A percentile compares a stretch with the other conserved stretches of the same genome.
Conservation (phyloP, 2,329 filamentous ascomycete genomes). For the Alternaria brassicae region DNA sequence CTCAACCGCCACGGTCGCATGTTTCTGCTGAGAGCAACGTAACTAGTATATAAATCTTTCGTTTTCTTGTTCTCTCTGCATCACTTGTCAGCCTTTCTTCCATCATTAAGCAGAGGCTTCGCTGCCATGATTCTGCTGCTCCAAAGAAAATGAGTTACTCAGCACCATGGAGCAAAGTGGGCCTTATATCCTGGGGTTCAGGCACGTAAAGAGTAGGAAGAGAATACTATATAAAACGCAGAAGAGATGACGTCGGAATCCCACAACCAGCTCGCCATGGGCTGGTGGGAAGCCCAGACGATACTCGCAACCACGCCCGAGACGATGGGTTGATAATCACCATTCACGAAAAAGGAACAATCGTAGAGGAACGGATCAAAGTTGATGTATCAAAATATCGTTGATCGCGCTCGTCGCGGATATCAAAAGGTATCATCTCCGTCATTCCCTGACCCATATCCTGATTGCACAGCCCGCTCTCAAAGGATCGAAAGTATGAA, state of each 20-base stretch:
- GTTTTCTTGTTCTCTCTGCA: too few relatives aligned
- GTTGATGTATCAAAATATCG: not conserved
- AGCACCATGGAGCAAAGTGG: not conserved
- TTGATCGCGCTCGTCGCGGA: not conserved
- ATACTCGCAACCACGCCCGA: not conserved
- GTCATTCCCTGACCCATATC: not conserved
- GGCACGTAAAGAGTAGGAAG: not conserved
- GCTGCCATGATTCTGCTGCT: too few relatives aligned
- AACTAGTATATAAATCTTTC: too few relatives aligned
- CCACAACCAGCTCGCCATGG: not conserved
- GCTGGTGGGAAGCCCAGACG: not conserved
- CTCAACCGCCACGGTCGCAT: too few relatives aligned
- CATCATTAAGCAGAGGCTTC: too few relatives aligned
- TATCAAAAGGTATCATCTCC: conserved; percentile 2
- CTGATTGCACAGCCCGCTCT: not conserved
- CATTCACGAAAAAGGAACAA: not conserved
- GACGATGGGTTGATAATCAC: not conserved
- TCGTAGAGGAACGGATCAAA: not conserved
- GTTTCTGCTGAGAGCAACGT: too few relatives aligned
- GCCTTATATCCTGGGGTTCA: not conserved
- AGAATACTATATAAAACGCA: too few relatives aligned
- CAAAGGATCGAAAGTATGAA: not conserved
- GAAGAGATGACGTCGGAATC: not conserved
- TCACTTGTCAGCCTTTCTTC: too few relatives aligned
- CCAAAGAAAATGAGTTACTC: not conserved